Percentiles rank a stretch among this genome's conserved stretches.
These are phyloP conservation scores for Colletotrichum cordylinicola DNA, from an alignment of 2,329 filamentous ascomycete species.

Conservation along the genomic window DNA sequence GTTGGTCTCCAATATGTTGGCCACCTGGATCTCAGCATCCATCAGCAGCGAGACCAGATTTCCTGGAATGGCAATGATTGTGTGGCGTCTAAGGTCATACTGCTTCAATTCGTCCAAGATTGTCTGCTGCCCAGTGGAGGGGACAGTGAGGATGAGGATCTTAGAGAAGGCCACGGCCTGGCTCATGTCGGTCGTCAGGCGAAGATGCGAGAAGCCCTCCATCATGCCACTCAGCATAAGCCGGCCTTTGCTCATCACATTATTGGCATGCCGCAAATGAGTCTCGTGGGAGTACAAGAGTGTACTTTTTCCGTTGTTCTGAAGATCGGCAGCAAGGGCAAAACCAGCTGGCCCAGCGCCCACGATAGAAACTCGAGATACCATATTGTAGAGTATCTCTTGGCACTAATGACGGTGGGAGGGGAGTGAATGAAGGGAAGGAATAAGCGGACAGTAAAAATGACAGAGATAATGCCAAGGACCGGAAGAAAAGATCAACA, in stretches of 20 bases:
- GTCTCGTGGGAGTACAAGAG: slow-evolving; percentile 6
- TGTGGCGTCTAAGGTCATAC: neutral
- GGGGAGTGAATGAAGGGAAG: neutral
- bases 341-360: slow-evolving; percentile 13
- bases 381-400: neutral
- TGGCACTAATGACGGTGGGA: neutral
- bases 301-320: neutral
- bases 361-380: neutral
- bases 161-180: slow-evolving; percentile 1
- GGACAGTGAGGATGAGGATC: neutral
- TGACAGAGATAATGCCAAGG: neutral
- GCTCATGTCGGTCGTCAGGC: neutral
- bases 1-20: slow-evolving; percentile 8
- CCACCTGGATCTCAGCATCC: neutral
- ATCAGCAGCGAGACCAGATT: neutral
- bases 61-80: neutral
- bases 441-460: neutral
- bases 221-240: neutral
- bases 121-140: slow-evolving; percentile 7
- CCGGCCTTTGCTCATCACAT: neutral
- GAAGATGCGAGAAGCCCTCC: neutral
- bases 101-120: neutral
- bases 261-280: neutral
- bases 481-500: neutral
- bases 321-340: slow-evolving; percentile 4